phyloP scores from a whole-genome alignment of 2,329 filamentous ascomycete genomes.

The Fusarium sulawesiense region DNA sequence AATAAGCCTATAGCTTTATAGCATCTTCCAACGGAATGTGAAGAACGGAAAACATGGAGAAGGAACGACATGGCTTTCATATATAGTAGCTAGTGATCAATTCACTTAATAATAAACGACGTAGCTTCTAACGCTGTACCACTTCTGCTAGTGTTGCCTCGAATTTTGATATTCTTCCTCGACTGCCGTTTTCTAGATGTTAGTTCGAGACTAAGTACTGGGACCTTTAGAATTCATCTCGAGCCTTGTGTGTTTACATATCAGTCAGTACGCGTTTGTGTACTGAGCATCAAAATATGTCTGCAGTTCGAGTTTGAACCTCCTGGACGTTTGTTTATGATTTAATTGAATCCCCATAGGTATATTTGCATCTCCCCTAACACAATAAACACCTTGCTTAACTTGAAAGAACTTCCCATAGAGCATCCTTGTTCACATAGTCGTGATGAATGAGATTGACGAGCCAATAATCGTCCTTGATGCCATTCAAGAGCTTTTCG shows the following conservation, averaged over 20 bases:
- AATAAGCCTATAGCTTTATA: background rate
- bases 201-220: background rate
- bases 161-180: background rate
- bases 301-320: background rate
- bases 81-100: conserved; percentile 18
- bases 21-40: conserved; percentile 11
- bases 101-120: conserved; percentile 2
- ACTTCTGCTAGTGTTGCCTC: background rate
- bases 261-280: background rate
- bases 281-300: background rate
- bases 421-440: conserved; percentile 74
- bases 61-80: conserved; percentile 14
- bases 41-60: conserved; percentile 5
- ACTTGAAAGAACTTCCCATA: conserved; percentile 75
- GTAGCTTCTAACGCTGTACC: background rate
- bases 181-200: background rate
- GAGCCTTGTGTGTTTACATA: background rate
- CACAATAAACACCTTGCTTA: conserved; percentile 38
- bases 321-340: background rate
- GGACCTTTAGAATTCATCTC: background rate
- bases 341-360: conserved; percentile 11
- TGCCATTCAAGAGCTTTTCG: conserved; percentile 74
- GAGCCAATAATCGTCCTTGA: conserved; percentile 81
- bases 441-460: conserved; percentile 91
- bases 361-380: conserved; percentile 49